Evolutionary conservation across 129 eudicot genomes (phyloP).

Genomic region (Sambucus nigra): DNA sequence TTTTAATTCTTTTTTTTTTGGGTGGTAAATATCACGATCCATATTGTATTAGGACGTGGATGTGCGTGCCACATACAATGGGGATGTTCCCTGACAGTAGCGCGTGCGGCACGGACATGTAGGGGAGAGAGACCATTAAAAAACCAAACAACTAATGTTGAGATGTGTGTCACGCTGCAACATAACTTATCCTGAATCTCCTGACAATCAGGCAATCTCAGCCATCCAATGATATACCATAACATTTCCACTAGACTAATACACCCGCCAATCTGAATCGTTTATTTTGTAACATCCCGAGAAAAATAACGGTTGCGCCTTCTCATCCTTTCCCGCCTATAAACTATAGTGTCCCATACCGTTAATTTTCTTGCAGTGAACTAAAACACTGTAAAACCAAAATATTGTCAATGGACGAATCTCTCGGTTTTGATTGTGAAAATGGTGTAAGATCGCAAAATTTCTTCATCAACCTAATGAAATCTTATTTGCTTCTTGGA

Average conservation of each 20-base stretch:
- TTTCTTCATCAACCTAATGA: slow-evolving; percentile 5
- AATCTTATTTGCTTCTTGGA: slow-evolving; percentile 12
- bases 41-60: no score
- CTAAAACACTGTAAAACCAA: background rate
- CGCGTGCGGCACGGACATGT: background rate
- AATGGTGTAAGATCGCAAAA: slow-evolving; percentile 1
- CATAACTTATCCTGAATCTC: background rate
- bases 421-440: background rate
- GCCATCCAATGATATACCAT: background rate
- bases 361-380: background rate
- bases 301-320: slow-evolving; percentile 1
- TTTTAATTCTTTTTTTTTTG: no score
- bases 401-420: background rate
- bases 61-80: background rate
- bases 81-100: slow-evolving; percentile 1
- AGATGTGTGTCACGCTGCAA: background rate
- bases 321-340: slow-evolving; percentile 11
- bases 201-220: background rate
- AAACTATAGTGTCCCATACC: background rate
- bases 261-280: slow-evolving; percentile 9
- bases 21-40: no score
- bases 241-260: background rate
- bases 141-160: background rate
- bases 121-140: background rate
- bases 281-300: slow-evolving; percentile 5